phyloP scores from a whole-genome alignment of 768 basidiomycete species.

The Podaxis mareebaensis region DNA sequence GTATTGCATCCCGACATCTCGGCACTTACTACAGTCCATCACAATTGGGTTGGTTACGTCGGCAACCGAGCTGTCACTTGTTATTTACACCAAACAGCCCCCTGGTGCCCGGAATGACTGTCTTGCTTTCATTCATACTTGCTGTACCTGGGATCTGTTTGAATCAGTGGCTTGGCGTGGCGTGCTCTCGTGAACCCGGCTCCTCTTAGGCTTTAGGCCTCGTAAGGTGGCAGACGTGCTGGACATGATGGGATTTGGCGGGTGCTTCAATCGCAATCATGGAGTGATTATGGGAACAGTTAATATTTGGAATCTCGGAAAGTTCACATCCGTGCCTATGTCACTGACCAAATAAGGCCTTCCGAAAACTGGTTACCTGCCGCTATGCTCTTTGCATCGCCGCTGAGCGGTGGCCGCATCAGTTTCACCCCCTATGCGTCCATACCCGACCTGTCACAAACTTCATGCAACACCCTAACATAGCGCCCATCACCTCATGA shows the following conservation, averaged over 20 bases:
- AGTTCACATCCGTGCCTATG: background rate
- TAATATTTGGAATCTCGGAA: background rate
- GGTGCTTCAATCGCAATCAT: background rate
- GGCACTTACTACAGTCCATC: background rate
- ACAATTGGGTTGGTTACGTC: background rate
- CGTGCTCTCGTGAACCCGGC: too few relatives aligned
- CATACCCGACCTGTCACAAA: background rate
- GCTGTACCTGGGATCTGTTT: too few relatives aligned
- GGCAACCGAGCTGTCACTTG: conserved; percentile 8
- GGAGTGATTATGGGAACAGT: background rate
- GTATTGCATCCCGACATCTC: background rate
- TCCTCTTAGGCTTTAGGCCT: too few relatives aligned
- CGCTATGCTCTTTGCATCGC: too few relatives aligned
- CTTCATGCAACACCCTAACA: background rate
- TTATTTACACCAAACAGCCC: background rate
- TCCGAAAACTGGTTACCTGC: too few relatives aligned
- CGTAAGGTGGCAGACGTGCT: too few relatives aligned
- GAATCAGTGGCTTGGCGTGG: too few relatives aligned
- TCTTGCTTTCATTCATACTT: too few relatives aligned
- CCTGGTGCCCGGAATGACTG: background rate
- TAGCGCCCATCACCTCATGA: background rate
- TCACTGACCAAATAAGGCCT: background rate
- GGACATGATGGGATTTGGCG: background rate
- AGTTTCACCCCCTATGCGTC: background rate
- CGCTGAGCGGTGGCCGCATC: background rate